phyloP scores from a whole-genome alignment of 495 filamentous ascomycete genomes.

The Xanthoparmelia taractica region DNA sequence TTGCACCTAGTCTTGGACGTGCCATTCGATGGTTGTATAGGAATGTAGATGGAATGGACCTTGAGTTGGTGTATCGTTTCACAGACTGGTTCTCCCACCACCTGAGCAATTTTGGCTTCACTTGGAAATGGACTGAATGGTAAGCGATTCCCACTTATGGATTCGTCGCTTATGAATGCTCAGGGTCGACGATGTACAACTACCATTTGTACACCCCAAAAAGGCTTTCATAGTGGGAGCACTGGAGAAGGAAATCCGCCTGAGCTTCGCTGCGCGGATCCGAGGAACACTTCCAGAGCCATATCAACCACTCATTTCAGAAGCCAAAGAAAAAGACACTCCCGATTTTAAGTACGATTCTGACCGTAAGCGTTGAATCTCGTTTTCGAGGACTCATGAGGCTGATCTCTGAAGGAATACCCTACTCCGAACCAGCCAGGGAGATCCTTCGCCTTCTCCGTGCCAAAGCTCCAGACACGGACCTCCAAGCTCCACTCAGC shows the following conservation, averaged over 20 bases:
- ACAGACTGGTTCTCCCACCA: constrained; percentile 98
- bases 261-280: constrained; percentile 94
- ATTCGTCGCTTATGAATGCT: constrained; percentile 5
- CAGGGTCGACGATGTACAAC: constrained; percentile 73
- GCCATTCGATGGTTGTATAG: constrained; percentile 89
- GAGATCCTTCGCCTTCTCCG: constrained; percentile 71
- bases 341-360: constrained; percentile 87
- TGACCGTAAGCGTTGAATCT: constrained; percentile 53
- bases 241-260: constrained; percentile 92
- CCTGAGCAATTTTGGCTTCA: constrained; percentile 96
- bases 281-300: constrained; percentile 84
- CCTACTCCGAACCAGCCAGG: constrained; percentile 70
- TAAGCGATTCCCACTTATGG: constrained; percentile 29
- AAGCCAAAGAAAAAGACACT: constrained; percentile 84
- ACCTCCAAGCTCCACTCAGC: constrained; percentile 68
- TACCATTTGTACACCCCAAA: constrained; percentile 69
- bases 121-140: constrained; percentile 99
- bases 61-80: constrained; percentile 81
- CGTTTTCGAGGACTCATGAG: constrained; percentile 15
- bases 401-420: constrained; percentile 48
- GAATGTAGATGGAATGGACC: constrained; percentile 69
- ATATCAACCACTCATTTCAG: constrained; percentile 72
- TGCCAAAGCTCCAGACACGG: constrained; percentile 73
- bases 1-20: constrained; percentile 88
- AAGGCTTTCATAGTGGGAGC: constrained; percentile 88